A percentile compares a stretch with the other conserved stretches of the same genome.
Conservation (phyloP, 2,329 filamentous ascomycete species). For the Pyricularia sp. region DNA sequence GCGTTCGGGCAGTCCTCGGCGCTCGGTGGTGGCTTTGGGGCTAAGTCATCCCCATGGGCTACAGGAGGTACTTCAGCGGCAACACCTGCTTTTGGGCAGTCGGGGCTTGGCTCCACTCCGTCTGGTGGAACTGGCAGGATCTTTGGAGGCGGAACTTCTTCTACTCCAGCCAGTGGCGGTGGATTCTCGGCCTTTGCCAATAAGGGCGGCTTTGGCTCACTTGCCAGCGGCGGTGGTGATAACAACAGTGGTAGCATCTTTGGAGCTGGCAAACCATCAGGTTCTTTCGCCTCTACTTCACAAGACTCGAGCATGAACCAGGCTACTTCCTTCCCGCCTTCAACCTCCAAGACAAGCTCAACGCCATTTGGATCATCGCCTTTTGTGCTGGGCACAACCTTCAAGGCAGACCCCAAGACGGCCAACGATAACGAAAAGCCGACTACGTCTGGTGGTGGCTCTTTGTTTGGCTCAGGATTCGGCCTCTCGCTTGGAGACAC, state of each 20-base stretch:
- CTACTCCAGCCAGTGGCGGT: conserved; percentile 12
- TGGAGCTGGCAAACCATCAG: conserved; percentile 24
- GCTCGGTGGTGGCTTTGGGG: conserved; percentile 22
- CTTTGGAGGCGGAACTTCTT: conserved; percentile 20
- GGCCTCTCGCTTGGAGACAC: conserved; percentile 41
- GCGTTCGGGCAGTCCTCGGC: conserved; percentile 34
- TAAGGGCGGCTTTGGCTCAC: conserved; percentile 36
- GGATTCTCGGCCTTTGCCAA: conserved; percentile 13
- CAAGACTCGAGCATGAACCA: conserved; percentile 21
- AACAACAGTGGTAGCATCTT: conserved; percentile 26
- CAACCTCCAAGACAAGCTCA: conserved; percentile 19
- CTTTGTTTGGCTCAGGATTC: conserved; percentile 51
- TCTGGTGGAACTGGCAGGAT: conserved; percentile 15
- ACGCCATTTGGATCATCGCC: conserved; percentile 35
- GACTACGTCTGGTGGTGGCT: conserved; percentile 21
- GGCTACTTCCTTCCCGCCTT: conserved; percentile 25
- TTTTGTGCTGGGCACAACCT: conserved; percentile 57
- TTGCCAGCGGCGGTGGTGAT: conserved; percentile 19
- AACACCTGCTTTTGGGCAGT: conserved; percentile 40
- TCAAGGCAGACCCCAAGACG: conserved; percentile 48
- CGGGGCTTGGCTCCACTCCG: conserved; percentile 22
- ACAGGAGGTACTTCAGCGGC: conserved; percentile 19
- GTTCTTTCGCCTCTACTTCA: conserved; percentile 22
- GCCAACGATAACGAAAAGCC: conserved; percentile 45
- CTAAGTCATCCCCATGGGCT: conserved; percentile 42